Evolutionary conservation across 805 yeast genomes (phyloP), one percentile per base, ranked within the genome.

Genomic region (Pichia exigua): DNA sequence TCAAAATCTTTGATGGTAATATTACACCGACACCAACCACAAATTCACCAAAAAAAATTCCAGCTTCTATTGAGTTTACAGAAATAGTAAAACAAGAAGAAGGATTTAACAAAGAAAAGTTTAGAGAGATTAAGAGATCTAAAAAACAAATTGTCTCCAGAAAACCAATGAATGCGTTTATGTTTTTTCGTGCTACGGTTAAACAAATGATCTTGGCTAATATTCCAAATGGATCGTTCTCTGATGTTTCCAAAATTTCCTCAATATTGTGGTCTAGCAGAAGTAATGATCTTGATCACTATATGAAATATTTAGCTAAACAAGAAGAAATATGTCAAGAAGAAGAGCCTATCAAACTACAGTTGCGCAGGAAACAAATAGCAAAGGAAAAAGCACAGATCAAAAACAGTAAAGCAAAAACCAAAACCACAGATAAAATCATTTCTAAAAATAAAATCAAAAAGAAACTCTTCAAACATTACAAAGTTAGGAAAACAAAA

Each of bases 91-190:
- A 39, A 30, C 38, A 45, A 3, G 40, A 18, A n/a, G 52, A 52
- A 18, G 46, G 38, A 12, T 35, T 32, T 15, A 15, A 39, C n/a
- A 24, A 26, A 5, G 13, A 46, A n/a, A 49, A 48, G 7, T 46
- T 51, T 24, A 54, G 20, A 44, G 32, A 45, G 13, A 51, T 54
- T 18, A 44, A 44, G 27, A 52, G 28, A 18, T 48, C 57, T 1
- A 52, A 40, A 28, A 15, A 42, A 13, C 46, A 54, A 32, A 17
- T 42, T n/a, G 32, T 42, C 20, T 13, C 30, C 6, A 43, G 53
- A 18, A 54, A 52, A 39, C 57, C 57, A 4, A 47, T 52, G 41
- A 55, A 55, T 41, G 50, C 40, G n/a, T 55, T 55, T 26, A 42
- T 55, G 30, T 47, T 55, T 3, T 53, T 48, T 21, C 46, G 56